These are phyloP conservation scores for Globisporangium abappressorium DNA, from an alignment of 352 stramenopile species.

Conservation along the genomic window DNA sequence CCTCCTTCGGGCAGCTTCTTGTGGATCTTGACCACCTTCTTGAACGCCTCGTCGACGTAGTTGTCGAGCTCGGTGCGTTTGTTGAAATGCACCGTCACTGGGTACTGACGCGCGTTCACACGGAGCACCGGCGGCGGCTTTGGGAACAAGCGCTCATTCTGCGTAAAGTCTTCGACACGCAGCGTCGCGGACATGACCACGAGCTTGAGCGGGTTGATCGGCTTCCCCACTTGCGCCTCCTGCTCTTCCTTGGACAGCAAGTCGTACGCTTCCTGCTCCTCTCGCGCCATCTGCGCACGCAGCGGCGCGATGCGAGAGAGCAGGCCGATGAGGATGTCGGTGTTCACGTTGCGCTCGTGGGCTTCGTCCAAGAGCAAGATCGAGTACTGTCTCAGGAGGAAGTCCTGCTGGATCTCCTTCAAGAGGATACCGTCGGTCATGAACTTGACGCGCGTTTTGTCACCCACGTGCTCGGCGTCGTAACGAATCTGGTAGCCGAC, in stretches of 20 bases:
- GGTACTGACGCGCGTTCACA: slow-evolving; percentile 94
- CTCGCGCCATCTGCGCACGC: slow-evolving; percentile 81
- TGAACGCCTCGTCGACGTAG: slow-evolving; percentile 95
- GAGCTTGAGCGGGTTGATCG: slow-evolving; percentile 77
- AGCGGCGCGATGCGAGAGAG: slow-evolving; percentile 93
- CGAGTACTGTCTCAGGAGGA: slow-evolving; percentile 74
- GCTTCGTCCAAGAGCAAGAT: slow-evolving; percentile 93
- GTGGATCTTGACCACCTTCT: slow-evolving; percentile 98
- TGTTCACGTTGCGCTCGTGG: slow-evolving; percentile 97
- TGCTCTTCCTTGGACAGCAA: slow-evolving; percentile 41
- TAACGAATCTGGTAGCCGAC: slow-evolving; percentile 99
- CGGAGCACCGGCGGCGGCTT: slow-evolving; percentile 90
- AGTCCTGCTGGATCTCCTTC: slow-evolving; percentile 93
- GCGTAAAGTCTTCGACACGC: slow-evolving; percentile 95
- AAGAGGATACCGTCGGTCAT: slow-evolving; percentile 99
- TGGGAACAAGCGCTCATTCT: slow-evolving; percentile 93
- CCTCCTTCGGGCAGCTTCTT: slow-evolving; percentile 95
- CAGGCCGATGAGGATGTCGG: slow-evolving; percentile 96
- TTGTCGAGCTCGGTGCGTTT: slow-evolving; percentile 97
- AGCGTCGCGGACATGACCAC: slow-evolving; percentile 99
- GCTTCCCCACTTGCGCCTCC: slow-evolving; percentile 30
- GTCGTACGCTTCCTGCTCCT: slow-evolving; percentile 58
- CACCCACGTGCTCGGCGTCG: slow-evolving; percentile 91
- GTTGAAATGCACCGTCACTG: slow-evolving; percentile 97
- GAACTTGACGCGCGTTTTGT: slow-evolving; percentile 95